Evolutionary conservation across 2,329 filamentous ascomycete genomes (phyloP), one percentile per base, ranked within the genome.

Genomic region (Cucurbitaria berberidis): DNA sequence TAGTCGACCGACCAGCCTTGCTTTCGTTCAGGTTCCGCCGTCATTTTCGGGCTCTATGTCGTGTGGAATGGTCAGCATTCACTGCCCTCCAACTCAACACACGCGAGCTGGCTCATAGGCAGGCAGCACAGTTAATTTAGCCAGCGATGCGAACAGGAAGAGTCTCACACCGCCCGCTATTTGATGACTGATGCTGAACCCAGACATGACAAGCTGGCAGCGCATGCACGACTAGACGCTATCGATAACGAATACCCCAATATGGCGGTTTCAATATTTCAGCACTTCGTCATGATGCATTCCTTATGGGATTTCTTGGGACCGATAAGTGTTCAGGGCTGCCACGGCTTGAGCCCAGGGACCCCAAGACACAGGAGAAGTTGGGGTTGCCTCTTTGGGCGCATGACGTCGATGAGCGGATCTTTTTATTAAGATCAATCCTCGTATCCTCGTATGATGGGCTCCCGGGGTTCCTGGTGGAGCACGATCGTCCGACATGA

Each of bases 201-300:
- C 53, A 47, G 40, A 47, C 39, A 51, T 27, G 21, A 36, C 50
- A 51, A 40, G 29, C 58, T 41, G 29, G 45, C 45, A 47, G 27
- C 41, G 29, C 45, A 57, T 63, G 60, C 62, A 60, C 50, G 30
- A 49, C 45, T 26, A 40, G 29, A 44, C 55, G 53, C 64, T 66
- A 67, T 62, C 57, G 61, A 64, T 61, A 62, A 52, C 48, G 42
- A 36, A 42, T 45, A 26, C 15, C 57, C 62, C 48, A 38, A 60
- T 59, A 34, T 40, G 59, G 59, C 36, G 38, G 26, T 38, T 55
- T 45, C 62, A 66, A 66, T 63, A 67, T 32, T 62, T 41, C 39
- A 10, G 24, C 48, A 48, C 56, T 53, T 50, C 54, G 51, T 52
- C 48, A 57, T 53, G 42, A 56, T 53, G 53, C 44, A 47, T 40